Base-by-base conservation (phyloP, 208 protist species). In the Phytomonas sp. region DNA sequence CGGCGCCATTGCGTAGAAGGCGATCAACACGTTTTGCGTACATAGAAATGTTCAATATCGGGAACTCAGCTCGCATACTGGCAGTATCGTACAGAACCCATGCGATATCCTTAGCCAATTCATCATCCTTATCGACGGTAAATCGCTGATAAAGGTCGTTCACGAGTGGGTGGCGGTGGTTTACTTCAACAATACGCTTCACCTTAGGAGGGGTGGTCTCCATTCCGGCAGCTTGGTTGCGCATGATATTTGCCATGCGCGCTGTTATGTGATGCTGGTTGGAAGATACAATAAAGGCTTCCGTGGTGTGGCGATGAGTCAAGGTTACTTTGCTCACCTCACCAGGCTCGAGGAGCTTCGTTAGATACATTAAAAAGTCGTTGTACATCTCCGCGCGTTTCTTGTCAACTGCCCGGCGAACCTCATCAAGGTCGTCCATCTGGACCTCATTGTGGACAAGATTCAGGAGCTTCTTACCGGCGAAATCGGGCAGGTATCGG, bases 141-240 rank as follows among this genome's bases (percentile, higher is more conserved):
- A 98, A 81, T 62, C 89, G 82, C 20, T 83, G 71, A 74, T 92
- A 89, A 15, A 99, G 83, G 63, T 98, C 84, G 13, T 88, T 71
- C 29, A 99, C 93, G 23, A 99, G 80, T 7, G 97, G 93, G 79
- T 99, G 98, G 56, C 88, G 81, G 64, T 98, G 93, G 91, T 99
- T 99, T 75, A 99, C 81, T 86, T 99, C 98, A 56, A 99, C 74
- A 40, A 96, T 97, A 62, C 92, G 94, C 74, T 96, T 85, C 30
- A 88, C 84, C 29, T 77, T 80, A 34, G 83, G 70, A 20, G 71
- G 69, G n/a, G 78, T 53, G 3, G 40, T 59, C 33, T 87, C 81
- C n/a, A 63, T 43, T 62, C 82, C 75, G 43, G 97, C 77, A 6
- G 95, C 88, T 85, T 99, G 99, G 20, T 88, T 85, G 62, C 97